These are phyloP conservation scores for Solanum chacoense DNA, from an alignment of 305 asterid genomes.

Conservation along the genomic window DNA sequence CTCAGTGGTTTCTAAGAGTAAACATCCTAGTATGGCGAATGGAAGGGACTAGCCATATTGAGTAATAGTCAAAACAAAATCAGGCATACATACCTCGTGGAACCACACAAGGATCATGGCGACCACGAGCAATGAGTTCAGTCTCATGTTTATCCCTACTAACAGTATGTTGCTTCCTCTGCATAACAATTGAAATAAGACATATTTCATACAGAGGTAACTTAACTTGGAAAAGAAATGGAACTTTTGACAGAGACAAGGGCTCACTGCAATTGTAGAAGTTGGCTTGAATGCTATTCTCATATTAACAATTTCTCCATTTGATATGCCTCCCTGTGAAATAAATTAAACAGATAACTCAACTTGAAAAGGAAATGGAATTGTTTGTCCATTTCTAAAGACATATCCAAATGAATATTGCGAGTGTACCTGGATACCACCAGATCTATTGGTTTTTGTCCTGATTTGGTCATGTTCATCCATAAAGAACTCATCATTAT, in stretches of 20 bases:
- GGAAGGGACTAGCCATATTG: not conserved
- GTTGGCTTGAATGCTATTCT: slow-evolving; percentile 90
- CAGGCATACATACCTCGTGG: slow-evolving; percentile 55
- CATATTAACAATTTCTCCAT: slow-evolving; percentile 86
- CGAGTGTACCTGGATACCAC: slow-evolving; percentile 72
- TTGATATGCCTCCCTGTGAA: slow-evolving; percentile 86
- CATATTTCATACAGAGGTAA: not conserved
- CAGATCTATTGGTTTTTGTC: slow-evolving; percentile 84
- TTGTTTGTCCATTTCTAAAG: not conserved
- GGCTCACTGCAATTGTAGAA: slow-evolving; percentile 69
- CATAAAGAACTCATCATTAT: slow-evolving; percentile 83
- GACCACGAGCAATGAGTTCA: slow-evolving; percentile 87
- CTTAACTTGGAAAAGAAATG: not conserved
- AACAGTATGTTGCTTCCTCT: slow-evolving; percentile 80
- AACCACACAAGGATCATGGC: slow-evolving; percentile 95
- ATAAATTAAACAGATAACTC: slow-evolving; percentile 10
- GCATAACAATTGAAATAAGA: slow-evolving; percentile 19
- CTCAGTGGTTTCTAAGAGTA: not conserved
- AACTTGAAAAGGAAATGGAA: not conserved
- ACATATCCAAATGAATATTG: not conserved
- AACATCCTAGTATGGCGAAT: not conserved
- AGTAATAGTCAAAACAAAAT: not conserved
- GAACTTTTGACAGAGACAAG: not conserved
- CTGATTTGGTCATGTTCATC: slow-evolving; percentile 58
- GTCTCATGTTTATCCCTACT: slow-evolving; percentile 76